phyloP scores from a whole-genome alignment of 2,329 filamentous ascomycete genomes.

The Penicillium sp. region DNA sequence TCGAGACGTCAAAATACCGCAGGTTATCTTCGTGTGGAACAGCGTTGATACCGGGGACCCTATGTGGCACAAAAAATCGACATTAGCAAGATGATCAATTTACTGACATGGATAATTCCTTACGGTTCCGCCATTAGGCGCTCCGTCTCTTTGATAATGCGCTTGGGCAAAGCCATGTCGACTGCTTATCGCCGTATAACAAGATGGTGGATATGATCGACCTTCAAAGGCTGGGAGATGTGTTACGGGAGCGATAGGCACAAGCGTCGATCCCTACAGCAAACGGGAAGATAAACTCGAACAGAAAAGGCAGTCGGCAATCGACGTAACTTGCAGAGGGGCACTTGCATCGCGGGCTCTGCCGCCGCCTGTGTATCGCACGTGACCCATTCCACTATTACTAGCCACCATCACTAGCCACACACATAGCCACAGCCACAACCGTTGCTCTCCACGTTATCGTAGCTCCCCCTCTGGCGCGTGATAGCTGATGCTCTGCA shows the following conservation, averaged over 20 bases:
- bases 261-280: not conserved
- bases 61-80: slow-evolving; percentile 40
- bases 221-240: not conserved
- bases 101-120: slow-evolving; percentile 32
- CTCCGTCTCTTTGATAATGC: slow-evolving; percentile 98
- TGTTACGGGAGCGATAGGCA: not conserved
- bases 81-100: not conserved
- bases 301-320: slow-evolving; percentile 1
- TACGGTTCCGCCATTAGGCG: slow-evolving; percentile 94
- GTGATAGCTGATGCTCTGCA: slow-evolving; percentile 2
- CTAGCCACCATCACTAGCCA: not conserved
- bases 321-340: slow-evolving; percentile 28
- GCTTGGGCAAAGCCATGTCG: slow-evolving; percentile 73
- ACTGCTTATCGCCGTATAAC: slow-evolving; percentile 19
- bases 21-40: slow-evolving; percentile 96
- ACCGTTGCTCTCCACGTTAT: slow-evolving; percentile 17
- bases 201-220: not conserved
- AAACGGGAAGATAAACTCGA: not conserved
- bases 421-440: slow-evolving; percentile 17
- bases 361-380: slow-evolving; percentile 19
- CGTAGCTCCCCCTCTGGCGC: slow-evolving; percentile 13
- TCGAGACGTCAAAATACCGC: slow-evolving; percentile 95
- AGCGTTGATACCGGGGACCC: slow-evolving; percentile 92
- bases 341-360: slow-evolving; percentile 18
- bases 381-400: slow-evolving; percentile 4